Evolutionary conservation across 1,284 basidiomycete genomes (phyloP).

Genomic region (Sphaerobolus stellatus): DNA sequence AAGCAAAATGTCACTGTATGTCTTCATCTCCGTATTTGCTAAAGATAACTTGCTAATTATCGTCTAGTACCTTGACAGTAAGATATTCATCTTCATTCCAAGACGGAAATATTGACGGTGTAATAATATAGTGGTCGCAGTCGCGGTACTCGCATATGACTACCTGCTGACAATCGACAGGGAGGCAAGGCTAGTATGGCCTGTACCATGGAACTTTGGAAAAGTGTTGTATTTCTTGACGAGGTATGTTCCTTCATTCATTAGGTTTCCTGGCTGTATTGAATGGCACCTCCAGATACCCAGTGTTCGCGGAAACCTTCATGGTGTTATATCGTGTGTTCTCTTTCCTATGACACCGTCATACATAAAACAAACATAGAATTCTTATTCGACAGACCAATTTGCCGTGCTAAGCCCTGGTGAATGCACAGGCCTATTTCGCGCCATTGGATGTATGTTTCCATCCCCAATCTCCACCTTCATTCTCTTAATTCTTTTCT

Average conservation of each 20-base stretch:
- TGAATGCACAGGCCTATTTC: neutral
- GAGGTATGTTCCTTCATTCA: neutral
- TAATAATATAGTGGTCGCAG: neutral
- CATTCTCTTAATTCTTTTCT: neutral
- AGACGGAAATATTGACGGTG: neutral
- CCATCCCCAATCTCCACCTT: neutral
- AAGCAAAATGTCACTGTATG: conserved; percentile 4
- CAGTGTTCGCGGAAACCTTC: conserved; percentile 10
- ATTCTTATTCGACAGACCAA: conserved; percentile 3
- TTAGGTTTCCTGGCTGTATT: neutral
- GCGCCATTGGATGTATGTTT: conserved; percentile 8
- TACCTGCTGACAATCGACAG: neutral
- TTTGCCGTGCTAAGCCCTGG: neutral
- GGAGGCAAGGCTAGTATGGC: conserved; percentile 5
- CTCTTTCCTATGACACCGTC: neutral
- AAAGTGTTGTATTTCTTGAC: conserved; percentile 13
- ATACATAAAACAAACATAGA: neutral
- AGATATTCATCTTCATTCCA: neutral
- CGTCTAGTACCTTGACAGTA: neutral
- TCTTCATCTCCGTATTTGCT: neutral
- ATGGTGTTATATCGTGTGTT: conserved; percentile 9
- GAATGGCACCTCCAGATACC: conserved; percentile 4
- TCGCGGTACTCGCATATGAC: neutral
- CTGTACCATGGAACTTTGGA: conserved; percentile 6
- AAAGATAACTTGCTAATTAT: neutral